Base-by-base conservation (phyloP, 2,329 filamentous ascomycete genomes). In the Cordyceps pruinosa region DNA sequence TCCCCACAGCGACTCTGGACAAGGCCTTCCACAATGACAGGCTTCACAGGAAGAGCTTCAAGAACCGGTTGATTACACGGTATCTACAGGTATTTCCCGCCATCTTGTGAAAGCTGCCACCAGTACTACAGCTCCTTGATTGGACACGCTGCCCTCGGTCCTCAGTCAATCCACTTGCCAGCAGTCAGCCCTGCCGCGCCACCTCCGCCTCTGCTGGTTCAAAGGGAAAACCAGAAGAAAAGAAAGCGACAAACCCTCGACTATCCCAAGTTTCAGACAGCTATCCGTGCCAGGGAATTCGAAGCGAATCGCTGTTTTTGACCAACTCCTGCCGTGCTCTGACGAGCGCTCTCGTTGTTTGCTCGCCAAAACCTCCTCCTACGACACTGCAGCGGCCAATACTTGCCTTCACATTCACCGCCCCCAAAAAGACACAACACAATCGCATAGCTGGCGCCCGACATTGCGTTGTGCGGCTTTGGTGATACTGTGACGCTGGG, bases 101-200 rank as follows among this genome's bases (percentile, higher is more conserved):
- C 15, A 49, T 56, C 54, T 48, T 56, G 54, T 56, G 46, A 44
- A 35, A 56, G 44, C 49, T 56, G 21, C 26, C 46, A 56, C 54
- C 23, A 44, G 54, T 44, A 44, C 32, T 42, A 56, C 54, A 15
- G 19, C 23, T 35, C 26, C 17, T 4, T 37, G 17, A 21, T 48
- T 35, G 49, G 54, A 56, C 54, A 56, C 9, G 30, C 37, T 44
- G 44, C n/a, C n/a, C n/a, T n/a, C 46, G 35, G 45, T 30, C 46
- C 45, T 47, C 9, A 7, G 26, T 19, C 46, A 21, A 44, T n/a
- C 4, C 9, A 34, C 35, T 49, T 35, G 21, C 23, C 21, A 19
- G 21, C 28, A 19, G 45, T 19, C 17, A 56, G 6, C 25, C 3
- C 26, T 37, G 34, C 25, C 21, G 37, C 35, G 25, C 15, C 15